Evolutionary conservation across 352 stramenopile genomes (phyloP).

Genomic region (Globisporangium megalacanthum): DNA sequence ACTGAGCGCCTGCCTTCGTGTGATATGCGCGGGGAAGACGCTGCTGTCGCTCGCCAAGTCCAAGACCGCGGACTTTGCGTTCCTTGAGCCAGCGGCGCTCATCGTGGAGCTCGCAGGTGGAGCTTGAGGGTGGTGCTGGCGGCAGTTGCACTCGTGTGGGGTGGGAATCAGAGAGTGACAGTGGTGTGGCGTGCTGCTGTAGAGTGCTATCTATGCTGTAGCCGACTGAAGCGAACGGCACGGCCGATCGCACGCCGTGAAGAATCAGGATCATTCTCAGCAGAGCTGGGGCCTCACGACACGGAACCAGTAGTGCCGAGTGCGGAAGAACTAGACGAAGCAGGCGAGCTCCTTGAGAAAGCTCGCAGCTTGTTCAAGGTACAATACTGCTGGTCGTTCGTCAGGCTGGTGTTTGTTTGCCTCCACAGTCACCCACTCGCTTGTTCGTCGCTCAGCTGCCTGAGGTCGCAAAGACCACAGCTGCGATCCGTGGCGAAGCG

Average conservation of each 20-base stretch:
- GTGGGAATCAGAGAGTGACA: no score
- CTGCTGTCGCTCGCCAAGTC: slow-evolving; percentile 25
- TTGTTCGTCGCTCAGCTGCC: slow-evolving; percentile 19
- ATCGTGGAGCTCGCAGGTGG: slow-evolving; percentile 35
- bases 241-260: slow-evolving; percentile 18
- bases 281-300: not conserved
- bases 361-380: slow-evolving; percentile 36
- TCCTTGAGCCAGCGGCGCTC: slow-evolving; percentile 28
- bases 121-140: not conserved
- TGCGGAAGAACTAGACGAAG: not conserved
- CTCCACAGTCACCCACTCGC: not conserved
- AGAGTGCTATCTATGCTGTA: slow-evolving; percentile 25
- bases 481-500: slow-evolving; percentile 31
- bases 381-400: not conserved
- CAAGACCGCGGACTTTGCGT: slow-evolving; percentile 44
- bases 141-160: not conserved
- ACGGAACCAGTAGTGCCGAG: not conserved
- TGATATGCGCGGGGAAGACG: slow-evolving; percentile 12
- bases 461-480: slow-evolving; percentile 22
- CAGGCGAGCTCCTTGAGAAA: slow-evolving; percentile 11
- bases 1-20: not conserved
- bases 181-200: not conserved
- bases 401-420: no score
- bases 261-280: not conserved
- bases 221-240: slow-evolving; percentile 24